Conservation (phyloP, 2,329 filamentous ascomycete species). For the Colletotrichum orbiculare region DNA sequence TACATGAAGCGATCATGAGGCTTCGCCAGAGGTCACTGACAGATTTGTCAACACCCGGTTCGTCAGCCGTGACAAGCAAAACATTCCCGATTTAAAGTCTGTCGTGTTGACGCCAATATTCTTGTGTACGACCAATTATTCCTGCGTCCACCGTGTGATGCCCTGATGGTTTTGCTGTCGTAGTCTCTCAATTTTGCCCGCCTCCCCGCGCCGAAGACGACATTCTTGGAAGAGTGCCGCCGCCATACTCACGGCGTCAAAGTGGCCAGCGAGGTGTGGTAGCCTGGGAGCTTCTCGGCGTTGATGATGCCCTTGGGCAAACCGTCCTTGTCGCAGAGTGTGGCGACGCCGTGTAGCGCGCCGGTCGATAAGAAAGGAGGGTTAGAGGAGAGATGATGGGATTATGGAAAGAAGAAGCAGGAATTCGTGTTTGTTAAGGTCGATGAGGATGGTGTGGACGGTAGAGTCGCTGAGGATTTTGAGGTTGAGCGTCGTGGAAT, state of each 20-base stretch:
- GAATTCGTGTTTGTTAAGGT: too few relatives aligned
- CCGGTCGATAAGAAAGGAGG: too few relatives aligned
- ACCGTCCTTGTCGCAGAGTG: conserved; percentile 67
- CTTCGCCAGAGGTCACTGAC: too few relatives aligned
- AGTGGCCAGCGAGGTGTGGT: conserved; percentile 73
- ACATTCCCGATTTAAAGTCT: conserved; percentile 46
- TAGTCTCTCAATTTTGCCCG: conserved; percentile 60
- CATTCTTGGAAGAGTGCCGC: conserved; percentile 51
- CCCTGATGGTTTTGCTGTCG: not conserved
- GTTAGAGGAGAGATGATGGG: too few relatives aligned
- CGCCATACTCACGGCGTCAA: conserved; percentile 67
- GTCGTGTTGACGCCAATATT: conserved; percentile 44
- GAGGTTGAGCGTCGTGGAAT: too few relatives aligned
- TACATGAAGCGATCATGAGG: too few relatives aligned
- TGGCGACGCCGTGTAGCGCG: conserved; percentile 50
- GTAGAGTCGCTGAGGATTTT: too few relatives aligned
- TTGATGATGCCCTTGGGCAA: conserved; percentile 64
- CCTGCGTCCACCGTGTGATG: conserved; percentile 33
- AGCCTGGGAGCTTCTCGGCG: conserved; percentile 75
- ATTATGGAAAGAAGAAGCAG: too few relatives aligned
- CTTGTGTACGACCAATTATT: conserved; percentile 43
- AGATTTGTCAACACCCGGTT: not conserved
- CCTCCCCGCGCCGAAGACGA: conserved; percentile 76
- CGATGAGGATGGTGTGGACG: too few relatives aligned
- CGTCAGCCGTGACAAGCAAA: conserved; percentile 43